Evolutionary conservation across 192 early-diverging fungal species (phyloP).

Genomic region (Entomortierella parvispora): DNA sequence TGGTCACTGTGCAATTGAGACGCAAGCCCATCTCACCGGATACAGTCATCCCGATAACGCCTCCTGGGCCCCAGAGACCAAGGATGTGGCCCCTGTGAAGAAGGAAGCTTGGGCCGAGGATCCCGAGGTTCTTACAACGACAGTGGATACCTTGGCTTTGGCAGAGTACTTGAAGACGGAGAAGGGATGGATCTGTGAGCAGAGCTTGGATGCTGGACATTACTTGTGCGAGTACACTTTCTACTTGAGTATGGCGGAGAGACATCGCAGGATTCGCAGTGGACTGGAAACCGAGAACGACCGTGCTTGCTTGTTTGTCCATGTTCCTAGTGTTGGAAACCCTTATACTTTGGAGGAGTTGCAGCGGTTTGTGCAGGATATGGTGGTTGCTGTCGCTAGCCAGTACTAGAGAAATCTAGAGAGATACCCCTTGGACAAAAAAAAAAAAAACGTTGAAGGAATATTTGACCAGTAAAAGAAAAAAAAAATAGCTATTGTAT

Average conservation of each 20-base stretch:
- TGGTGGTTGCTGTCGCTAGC: conserved; percentile 30
- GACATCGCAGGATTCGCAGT: conserved; percentile 14
- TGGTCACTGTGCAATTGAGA: conserved; percentile 57
- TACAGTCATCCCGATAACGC: conserved; percentile 61
- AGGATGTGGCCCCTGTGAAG: conserved; percentile 36
- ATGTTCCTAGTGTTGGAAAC: conserved; percentile 37
- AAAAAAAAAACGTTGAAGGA: conserved; percentile 5
- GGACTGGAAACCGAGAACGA: conserved; percentile 35
- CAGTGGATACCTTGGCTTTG: conserved; percentile 52
- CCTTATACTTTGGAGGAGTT: conserved; percentile 42
- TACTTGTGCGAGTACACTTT: conserved; percentile 73
- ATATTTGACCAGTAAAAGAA: not conserved
- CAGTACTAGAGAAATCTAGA: not conserved
- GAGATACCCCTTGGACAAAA: not conserved
- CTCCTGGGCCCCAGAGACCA: conserved; percentile 25
- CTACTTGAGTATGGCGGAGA: conserved; percentile 59
- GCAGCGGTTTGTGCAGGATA: conserved; percentile 39
- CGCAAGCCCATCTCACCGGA: conserved; percentile 58
- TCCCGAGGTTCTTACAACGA: conserved; percentile 46
- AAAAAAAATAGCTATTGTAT: no score
- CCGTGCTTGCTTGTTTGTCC: conserved; percentile 43
- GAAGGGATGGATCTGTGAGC: conserved; percentile 49
- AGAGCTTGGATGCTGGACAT: conserved; percentile 61
- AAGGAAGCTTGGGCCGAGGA: conserved; percentile 28
- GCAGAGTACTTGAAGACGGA: conserved; percentile 32